phyloP scores from a whole-genome alignment of 306 rosid species.

The Fragaria iinumae region DNA sequence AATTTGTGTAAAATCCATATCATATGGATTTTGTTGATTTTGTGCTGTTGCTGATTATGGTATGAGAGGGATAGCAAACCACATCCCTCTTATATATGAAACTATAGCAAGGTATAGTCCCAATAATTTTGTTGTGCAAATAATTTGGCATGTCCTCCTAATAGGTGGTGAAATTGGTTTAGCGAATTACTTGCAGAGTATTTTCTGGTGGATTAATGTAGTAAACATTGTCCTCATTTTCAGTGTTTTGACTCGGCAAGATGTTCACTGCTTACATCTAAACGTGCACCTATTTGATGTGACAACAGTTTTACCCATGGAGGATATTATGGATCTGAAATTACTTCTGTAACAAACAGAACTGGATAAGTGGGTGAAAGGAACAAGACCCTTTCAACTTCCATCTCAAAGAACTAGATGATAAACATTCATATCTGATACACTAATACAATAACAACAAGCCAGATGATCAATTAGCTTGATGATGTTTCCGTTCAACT shows the following conservation, averaged over 20 bases:
- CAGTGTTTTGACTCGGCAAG: neutral
- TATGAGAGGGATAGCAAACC: neutral
- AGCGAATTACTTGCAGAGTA: neutral
- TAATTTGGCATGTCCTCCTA: no score
- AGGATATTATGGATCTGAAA: neutral
- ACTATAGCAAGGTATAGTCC: no score
- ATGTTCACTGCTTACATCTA: neutral
- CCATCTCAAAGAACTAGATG: neutral
- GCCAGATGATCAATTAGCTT: conserved; percentile 6
- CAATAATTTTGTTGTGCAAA: no score
- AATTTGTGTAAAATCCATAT: no score
- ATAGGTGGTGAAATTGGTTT: neutral
- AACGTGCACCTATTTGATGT: neutral
- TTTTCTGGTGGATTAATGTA: neutral
- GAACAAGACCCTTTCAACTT: neutral
- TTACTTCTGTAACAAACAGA: neutral
- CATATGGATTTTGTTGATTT: neutral
- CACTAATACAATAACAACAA: neutral
- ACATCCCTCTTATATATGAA: neutral
- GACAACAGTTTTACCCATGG: neutral
- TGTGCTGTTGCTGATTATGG: neutral
- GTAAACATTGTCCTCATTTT: neutral
- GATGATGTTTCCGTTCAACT: neutral
- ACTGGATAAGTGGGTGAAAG: conserved; percentile 1
- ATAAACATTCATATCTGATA: neutral